phyloP scores from a whole-genome alignment of 2,329 filamentous ascomycete genomes.

The Cytospora paraplurivora region DNA sequence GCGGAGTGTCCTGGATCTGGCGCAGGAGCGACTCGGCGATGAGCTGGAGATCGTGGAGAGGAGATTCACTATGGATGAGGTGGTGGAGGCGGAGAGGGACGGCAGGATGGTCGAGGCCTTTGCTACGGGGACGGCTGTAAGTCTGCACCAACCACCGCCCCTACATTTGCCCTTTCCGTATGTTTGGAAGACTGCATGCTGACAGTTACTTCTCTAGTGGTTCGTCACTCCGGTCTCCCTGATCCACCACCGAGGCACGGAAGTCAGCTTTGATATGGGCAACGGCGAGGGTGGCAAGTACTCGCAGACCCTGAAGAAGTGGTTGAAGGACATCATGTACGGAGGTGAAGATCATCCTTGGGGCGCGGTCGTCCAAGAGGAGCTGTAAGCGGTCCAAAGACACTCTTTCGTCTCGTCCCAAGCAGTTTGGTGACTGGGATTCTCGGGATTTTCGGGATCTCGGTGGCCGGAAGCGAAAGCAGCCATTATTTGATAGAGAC shows the following conservation, averaged over 20 bases:
- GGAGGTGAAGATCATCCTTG: constrained; percentile 68
- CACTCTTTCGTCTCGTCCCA: background rate
- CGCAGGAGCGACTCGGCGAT: constrained; percentile 60
- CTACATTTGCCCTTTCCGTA: background rate
- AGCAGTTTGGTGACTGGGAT: constrained; percentile 4
- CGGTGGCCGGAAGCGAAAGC: background rate
- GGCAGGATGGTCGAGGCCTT: constrained; percentile 83
- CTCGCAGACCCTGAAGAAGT: constrained; percentile 65
- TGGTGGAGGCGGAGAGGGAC: constrained; percentile 71
- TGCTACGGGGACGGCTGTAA: constrained; percentile 80
- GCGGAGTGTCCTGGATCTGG: constrained; percentile 74
- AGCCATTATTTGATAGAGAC: background rate
- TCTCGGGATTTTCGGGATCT: background rate
- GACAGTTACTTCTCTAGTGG: constrained; percentile 48
- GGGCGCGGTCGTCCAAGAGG: constrained; percentile 68
- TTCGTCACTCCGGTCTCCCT: constrained; percentile 70
- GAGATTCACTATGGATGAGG: constrained; percentile 78
- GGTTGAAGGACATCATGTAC: constrained; percentile 75
- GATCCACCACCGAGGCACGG: constrained; percentile 67
- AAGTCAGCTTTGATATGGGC: constrained; percentile 65
- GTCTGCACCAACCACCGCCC: constrained; percentile 37
- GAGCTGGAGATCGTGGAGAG: constrained; percentile 76
- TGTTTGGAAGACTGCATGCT: background rate
- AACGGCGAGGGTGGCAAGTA: constrained; percentile 55
- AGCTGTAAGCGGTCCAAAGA: constrained; percentile 34